These are phyloP conservation scores for Sclerotinia glacialis DNA, from an alignment of 2,329 filamentous ascomycete genomes.

Conservation along the genomic window DNA sequence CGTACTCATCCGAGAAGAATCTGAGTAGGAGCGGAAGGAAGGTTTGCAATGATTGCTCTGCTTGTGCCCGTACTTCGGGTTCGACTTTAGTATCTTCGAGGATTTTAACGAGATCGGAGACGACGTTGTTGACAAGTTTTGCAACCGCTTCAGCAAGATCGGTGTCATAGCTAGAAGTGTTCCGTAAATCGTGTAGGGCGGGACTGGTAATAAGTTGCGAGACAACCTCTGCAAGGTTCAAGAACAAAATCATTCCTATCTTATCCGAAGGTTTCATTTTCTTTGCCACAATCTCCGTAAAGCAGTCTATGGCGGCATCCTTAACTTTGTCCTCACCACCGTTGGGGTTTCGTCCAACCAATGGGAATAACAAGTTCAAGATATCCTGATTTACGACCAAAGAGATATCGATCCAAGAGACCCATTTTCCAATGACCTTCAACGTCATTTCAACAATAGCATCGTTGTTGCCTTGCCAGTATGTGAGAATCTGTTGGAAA, in stretches of 20 bases:
- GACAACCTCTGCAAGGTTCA: conserved; percentile 83
- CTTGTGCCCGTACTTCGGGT: conserved; percentile 65
- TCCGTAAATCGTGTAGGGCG: conserved; percentile 72
- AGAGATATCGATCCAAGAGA: conserved; percentile 97
- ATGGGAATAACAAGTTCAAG: conserved; percentile 78
- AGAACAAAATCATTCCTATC: conserved; percentile 86
- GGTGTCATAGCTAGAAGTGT: conserved; percentile 85
- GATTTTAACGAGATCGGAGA: conserved; percentile 82
- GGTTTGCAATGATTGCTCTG: conserved; percentile 75
- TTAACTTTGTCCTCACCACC: conserved; percentile 73
- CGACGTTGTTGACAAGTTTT: conserved; percentile 88
- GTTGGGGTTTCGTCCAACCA: conserved; percentile 70
- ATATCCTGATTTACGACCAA: conserved; percentile 88
- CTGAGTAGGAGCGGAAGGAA: conserved; percentile 86
- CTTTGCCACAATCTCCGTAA: conserved; percentile 94
- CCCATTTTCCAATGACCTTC: conserved; percentile 92
- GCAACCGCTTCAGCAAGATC: conserved; percentile 94
- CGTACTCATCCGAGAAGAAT: conserved; percentile 97
- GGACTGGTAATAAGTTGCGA: conserved; percentile 82
- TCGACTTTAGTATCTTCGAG: conserved; percentile 66
- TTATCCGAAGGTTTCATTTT: conserved; percentile 96
- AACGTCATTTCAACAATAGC: conserved; percentile 81
- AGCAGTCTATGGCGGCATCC: conserved; percentile 87
- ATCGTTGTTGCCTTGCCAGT: conserved; percentile 66
- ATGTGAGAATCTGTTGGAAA: conserved; percentile 85